A percentile compares a stretch with the other conserved stretches of the same genome.
Evolutionary conservation across 768 basidiomycete genomes (phyloP).

Genomic region (Phlebiopsis flavidoalba): DNA sequence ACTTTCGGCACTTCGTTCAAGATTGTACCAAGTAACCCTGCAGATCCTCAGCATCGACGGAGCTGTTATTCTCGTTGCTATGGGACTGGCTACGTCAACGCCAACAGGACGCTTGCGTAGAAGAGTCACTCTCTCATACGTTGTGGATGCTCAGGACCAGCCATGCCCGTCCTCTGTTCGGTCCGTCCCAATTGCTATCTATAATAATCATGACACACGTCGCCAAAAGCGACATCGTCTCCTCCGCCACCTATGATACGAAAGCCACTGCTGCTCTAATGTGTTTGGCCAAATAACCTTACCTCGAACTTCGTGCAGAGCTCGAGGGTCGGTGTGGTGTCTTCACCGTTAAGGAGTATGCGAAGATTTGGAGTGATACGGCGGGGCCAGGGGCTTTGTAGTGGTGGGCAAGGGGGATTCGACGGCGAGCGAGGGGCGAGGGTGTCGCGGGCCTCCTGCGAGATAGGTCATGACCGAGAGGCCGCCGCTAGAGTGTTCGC

Average conservation of each 20-base stretch:
- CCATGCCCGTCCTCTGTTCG: background rate
- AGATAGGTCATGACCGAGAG: conserved; percentile 20
- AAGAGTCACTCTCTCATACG: background rate
- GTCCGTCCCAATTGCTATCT: conserved; percentile 34
- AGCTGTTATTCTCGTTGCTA: conserved; percentile 54
- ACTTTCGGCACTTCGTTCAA: conserved; percentile 95
- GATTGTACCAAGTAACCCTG: conserved; percentile 57
- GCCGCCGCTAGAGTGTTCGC: conserved; percentile 22
- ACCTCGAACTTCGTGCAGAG: conserved; percentile 77
- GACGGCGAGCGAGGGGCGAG: conserved; percentile 68
- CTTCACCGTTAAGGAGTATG: conserved; percentile 76
- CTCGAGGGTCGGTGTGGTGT: conserved; percentile 78
- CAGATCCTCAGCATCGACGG: conserved; percentile 29
- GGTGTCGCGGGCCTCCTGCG: too few species aligned
- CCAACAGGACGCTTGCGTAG: conserved; percentile 71
- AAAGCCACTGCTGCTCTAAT: conserved; percentile 72
- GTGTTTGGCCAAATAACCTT: conserved; percentile 81
- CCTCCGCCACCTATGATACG: conserved; percentile 51
- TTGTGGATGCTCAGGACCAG: background rate
- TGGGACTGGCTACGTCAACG: conserved; percentile 88
- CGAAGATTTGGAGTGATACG: conserved; percentile 57
- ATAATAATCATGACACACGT: conserved; percentile 79
- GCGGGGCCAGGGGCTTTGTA: conserved; percentile 22
- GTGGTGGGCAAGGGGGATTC: conserved; percentile 36
- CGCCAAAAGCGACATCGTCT: conserved; percentile 60